Evolutionary conservation across 139 green algal species (phyloP), one percentile per base, ranked within the genome.

Genomic region (Coccomyxa sp.): DNA sequence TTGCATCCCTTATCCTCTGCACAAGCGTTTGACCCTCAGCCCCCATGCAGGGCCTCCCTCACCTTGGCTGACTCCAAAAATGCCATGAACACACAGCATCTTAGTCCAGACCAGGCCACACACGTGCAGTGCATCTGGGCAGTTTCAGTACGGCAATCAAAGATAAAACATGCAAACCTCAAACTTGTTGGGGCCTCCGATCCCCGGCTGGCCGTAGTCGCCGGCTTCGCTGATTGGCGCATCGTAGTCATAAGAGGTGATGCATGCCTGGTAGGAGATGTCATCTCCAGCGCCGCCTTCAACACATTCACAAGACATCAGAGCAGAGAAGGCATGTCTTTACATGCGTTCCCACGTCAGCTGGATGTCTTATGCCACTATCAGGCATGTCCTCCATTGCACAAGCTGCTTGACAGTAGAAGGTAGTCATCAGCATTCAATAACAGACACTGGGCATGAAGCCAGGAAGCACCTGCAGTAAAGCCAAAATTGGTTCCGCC

Each of bases 241-340:
- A 70, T 89, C 83, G 76, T 93, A 93, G 76, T 93, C 89, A 70
- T 93, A 93, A 3, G 39, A 78, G 6, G 86, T 90, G 73, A 92
- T 86, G 77, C 64, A 71, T 34, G 64, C 64, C 64, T 29, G 35
- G n/a, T 71, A 71, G n/a, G n/a, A n/a, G n/a, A n/a, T n/a, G n/a
- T n/a, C n/a, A n/a, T n/a, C n/a, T n/a, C n/a, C n/a, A n/a, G n/a
- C n/a, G n/a, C n/a, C n/a, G n/a, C n/a, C n/a, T n/a, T n/a, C n/a
- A n/a, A n/a, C 44, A 58, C 44, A 58, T 58, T 58, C 16, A 58
- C n/a, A n/a, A n/a, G n/a, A n/a, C n/a, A n/a, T 58, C 16, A 58
- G 44, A 58, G 44, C 44, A 58, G n/a, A n/a, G n/a, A n/a, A n/a
- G n/a, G n/a, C n/a, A n/a, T n/a, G n/a, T n/a, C n/a, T n/a, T n/a